Conservation (phyloP, 106 monocot genomes). For the Dendrobium nobile region DNA sequence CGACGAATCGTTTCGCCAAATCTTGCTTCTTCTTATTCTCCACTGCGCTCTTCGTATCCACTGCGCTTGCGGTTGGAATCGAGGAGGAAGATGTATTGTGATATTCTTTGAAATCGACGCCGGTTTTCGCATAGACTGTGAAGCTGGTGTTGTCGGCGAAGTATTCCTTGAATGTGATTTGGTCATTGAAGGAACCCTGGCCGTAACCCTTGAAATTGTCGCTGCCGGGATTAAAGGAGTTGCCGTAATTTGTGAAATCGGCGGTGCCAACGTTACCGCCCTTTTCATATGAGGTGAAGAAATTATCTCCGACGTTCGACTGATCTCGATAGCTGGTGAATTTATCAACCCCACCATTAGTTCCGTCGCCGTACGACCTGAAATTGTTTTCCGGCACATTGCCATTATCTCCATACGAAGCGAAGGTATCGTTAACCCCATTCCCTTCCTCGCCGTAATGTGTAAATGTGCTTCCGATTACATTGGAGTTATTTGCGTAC, state of each 20-base stretch:
- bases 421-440: conserved; percentile 31
- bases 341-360: conserved; percentile 18
- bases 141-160: conserved; percentile 43
- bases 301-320: conserved; percentile 83
- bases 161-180: conserved; percentile 63
- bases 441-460: conserved; percentile 52
- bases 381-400: conserved; percentile 77
- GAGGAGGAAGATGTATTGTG: conserved; percentile 23
- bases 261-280: conserved; percentile 25
- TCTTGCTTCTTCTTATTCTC: not conserved
- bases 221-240: conserved; percentile 68
- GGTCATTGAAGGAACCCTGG: conserved; percentile 26
- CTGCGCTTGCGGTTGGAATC: not conserved
- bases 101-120: conserved; percentile 32
- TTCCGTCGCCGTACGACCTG: conserved; percentile 57
- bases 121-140: conserved; percentile 47
- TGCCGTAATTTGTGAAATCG: conserved; percentile 70
- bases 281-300: conserved; percentile 75
- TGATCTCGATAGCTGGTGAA: conserved; percentile 65
- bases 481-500: conserved; percentile 63
- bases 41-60: not conserved
- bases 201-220: conserved; percentile 67
- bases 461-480: conserved; percentile 46
- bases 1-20: conserved; percentile 44
- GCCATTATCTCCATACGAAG: conserved; percentile 50